Evolutionary conservation across 345 rosid genomes (phyloP), one percentile per base, ranked within the genome.

Genomic region (Turritis glabra): DNA sequence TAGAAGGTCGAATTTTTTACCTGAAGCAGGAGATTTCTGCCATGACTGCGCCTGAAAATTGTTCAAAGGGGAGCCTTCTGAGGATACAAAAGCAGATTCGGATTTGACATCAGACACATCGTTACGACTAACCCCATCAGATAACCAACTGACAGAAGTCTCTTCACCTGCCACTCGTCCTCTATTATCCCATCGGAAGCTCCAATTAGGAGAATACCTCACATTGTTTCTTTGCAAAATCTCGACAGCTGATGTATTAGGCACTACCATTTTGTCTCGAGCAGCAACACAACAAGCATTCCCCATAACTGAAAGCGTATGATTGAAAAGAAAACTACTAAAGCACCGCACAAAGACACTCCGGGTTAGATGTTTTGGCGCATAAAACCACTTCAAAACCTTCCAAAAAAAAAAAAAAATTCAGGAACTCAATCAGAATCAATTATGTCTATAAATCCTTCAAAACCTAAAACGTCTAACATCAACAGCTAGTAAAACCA

Each of bases 91-190:
- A 0, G 89, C 67, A n/a, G 85, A 82, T 74, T 87, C 96, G 18
- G 71, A 79, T 78, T 90, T 92, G 59, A 77, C 53, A 54, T 86
- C 89, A 29, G 87, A 80, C 33, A 75, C 85, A 75, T 81, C 86
- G 63, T 81, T 85, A 61, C 77, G 68, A 74, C 83, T 84, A 38
- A 81, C 80, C 32, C 82, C 90, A 83, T 88, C 92, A 7, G 96
- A 83, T 67, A 87, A 77, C 91, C 91, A 89, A 73, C 86, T 84
- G 7, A 85, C 22, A 18, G 98, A 85, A 50, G 90, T 68, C 60
- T 95, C 99, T 77, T 95, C 97, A 32, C 94, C 96, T 0, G 97
- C 94, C 55, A 95, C 98, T 32, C 96, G 92, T 61, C 97, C 91
- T 74, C 97, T 77, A 58, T 84, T 86, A 75, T 95, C 99, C 98